Percentiles rank a stretch among this genome's conserved stretches.
Evolutionary conservation across 192 early-diverging fungal species (phyloP).

Genomic region (Powellomyces hirtus): DNA sequence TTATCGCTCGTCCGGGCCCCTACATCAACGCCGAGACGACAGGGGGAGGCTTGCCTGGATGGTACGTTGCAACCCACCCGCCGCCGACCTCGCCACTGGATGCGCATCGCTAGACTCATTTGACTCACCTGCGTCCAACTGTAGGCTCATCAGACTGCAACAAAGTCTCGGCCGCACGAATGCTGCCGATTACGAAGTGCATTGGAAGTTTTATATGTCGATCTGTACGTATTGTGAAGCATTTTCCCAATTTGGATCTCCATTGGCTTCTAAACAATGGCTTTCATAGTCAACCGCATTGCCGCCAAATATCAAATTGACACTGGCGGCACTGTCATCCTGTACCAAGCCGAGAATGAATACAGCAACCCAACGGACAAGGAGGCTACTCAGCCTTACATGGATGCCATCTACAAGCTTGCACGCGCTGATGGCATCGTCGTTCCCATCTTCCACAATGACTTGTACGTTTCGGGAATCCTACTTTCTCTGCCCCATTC

Average conservation of each 20-base stretch:
- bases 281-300: constrained; percentile 4
- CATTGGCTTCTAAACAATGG: background rate
- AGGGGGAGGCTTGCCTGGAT: constrained; percentile 2
- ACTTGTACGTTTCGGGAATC: too few species aligned
- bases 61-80: too few species aligned
- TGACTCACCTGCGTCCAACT: too few species aligned
- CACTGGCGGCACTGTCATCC: background rate
- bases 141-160: background rate
- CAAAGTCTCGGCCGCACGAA: background rate
- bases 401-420: background rate
- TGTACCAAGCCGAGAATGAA: constrained; percentile 9
- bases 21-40: constrained; percentile 14
- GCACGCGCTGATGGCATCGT: background rate
- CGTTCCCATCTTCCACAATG: constrained; percentile 1
- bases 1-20: constrained; percentile 29
- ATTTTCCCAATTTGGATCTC: background rate
- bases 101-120: too few species aligned
- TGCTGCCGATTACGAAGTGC: background rate
- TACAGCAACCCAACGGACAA: background rate
- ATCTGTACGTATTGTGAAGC: background rate
- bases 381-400: background rate
- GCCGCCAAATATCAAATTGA: background rate
- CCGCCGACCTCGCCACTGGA: too few species aligned
- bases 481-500: background rate
- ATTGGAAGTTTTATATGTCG: background rate